Percentiles rank a stretch among this genome's conserved stretches.
Conservation (phyloP, 164 flowering plant genomes). For the Aristolochia contorta region DNA sequence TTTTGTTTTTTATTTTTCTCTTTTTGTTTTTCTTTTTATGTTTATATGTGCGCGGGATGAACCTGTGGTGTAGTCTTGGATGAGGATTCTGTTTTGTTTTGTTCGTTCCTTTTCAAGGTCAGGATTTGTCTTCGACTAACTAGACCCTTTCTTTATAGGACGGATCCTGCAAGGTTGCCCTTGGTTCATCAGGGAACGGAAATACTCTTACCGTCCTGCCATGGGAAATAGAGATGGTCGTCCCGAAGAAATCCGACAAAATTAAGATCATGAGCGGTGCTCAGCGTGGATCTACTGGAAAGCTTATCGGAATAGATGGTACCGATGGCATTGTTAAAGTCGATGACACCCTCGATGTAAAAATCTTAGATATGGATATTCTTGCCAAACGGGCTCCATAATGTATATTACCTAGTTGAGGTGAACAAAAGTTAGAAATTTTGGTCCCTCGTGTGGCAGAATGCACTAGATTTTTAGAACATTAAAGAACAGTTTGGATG, state of each 20-base stretch:
- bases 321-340: slow-evolving; percentile 90
- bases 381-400: slow-evolving; percentile 58
- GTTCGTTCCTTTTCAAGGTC: too few relatives aligned
- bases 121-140: not conserved
- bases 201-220: slow-evolving; percentile 46
- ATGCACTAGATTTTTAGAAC: too few relatives aligned
- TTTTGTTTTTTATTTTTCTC: not conserved
- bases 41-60: too few relatives aligned
- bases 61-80: too few relatives aligned
- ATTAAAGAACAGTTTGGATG: too few relatives aligned
- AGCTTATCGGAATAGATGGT: slow-evolving; percentile 88
- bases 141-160: slow-evolving; percentile 37
- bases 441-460: too few relatives aligned
- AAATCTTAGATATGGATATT: slow-evolving; percentile 72
- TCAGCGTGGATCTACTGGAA: slow-evolving; percentile 80
- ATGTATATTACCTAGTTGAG: too few relatives aligned
- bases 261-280: slow-evolving; percentile 87
- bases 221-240: slow-evolving; percentile 58
- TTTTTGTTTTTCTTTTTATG: too few relatives aligned
- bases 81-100: too few relatives aligned
- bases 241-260: slow-evolving; percentile 69
- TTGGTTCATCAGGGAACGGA: slow-evolving; percentile 69
- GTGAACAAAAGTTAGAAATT: too few relatives aligned
- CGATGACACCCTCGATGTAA: slow-evolving; percentile 84
- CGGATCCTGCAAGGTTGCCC: slow-evolving; percentile 69